Conservation (phyloP, 148 eudicot genomes). For the Amaranthus cruentus region DNA sequence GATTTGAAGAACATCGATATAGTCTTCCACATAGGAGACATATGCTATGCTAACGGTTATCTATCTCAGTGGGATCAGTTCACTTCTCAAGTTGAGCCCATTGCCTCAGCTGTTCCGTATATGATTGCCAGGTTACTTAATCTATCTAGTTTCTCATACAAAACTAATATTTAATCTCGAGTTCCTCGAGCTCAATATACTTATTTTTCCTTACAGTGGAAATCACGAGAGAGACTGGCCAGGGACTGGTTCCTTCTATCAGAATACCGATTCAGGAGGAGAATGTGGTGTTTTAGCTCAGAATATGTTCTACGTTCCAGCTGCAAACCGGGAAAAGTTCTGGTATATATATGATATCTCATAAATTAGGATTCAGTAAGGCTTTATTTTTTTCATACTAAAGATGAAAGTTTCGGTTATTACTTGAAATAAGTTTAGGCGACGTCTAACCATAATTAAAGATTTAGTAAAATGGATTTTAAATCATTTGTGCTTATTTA, state of each 20-base stretch:
- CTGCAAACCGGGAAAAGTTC: slow-evolving; percentile 73
- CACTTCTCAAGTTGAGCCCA: slow-evolving; percentile 74
- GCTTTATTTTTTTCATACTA: background rate
- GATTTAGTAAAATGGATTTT: too few relatives aligned
- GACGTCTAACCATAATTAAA: too few relatives aligned
- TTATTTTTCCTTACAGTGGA: slow-evolving; percentile 43
- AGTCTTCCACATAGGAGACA: slow-evolving; percentile 76
- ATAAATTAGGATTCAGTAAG: slow-evolving; percentile 2
- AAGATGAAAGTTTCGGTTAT: background rate
- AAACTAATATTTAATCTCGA: background rate
- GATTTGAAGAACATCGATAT: slow-evolving; percentile 65
- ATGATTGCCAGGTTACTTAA: slow-evolving; percentile 64
- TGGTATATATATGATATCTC: slow-evolving; percentile 36
- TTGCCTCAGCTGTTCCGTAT: slow-evolving; percentile 68
- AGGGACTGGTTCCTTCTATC: slow-evolving; percentile 68
- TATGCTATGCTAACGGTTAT: slow-evolving; percentile 79
- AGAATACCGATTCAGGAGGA: slow-evolving; percentile 70
- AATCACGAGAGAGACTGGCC: slow-evolving; percentile 96
- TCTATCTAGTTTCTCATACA: background rate
- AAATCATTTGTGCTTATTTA: too few relatives aligned
- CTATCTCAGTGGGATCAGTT: slow-evolving; percentile 92
- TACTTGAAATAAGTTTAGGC: too few relatives aligned
- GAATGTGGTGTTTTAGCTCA: slow-evolving; percentile 84
- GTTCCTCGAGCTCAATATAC: background rate
- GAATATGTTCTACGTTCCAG: slow-evolving; percentile 73